Evolutionary conservation across 805 yeast genomes (phyloP).

Genomic region (Naumovozyma dairenensis): DNA sequence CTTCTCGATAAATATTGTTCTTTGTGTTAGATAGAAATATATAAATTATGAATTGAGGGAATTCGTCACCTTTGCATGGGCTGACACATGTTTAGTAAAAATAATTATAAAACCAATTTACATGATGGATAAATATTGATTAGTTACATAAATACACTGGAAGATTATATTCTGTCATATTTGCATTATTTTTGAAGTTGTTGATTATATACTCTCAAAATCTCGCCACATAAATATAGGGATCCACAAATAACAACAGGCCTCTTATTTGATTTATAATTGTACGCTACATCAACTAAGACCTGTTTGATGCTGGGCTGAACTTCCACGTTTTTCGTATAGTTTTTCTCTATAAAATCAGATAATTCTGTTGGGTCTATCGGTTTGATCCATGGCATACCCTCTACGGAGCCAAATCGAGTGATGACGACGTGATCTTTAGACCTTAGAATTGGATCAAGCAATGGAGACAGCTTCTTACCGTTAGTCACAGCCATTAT

Average conservation of each 20-base stretch:
- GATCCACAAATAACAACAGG: constrained; percentile 58
- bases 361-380: constrained; percentile 25
- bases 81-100: no score
- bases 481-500: constrained; percentile 71
- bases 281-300: constrained; percentile 2
- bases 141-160: no score
- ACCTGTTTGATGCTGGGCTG: constrained; percentile 16
- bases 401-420: constrained; percentile 58
- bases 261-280: constrained; percentile 2
- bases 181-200: constrained; percentile 2
- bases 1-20: no score
- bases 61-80: no score
- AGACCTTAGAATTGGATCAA: constrained; percentile 39
- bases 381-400: constrained; percentile 89
- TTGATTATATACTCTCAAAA: constrained; percentile 31
- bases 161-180: no score
- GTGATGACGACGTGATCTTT: constrained; percentile 55
- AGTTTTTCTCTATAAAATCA: constrained; percentile 17
- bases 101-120: no score
- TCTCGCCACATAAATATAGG: constrained; percentile 54
- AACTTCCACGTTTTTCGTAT: constrained; percentile 22
- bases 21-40: no score
- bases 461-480: constrained; percentile 45
- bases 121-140: no score
- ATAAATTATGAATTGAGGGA: no score